These are phyloP conservation scores for Monilinia aucupariae DNA, from an alignment of 2,329 filamentous ascomycete genomes.

Conservation along the genomic window DNA sequence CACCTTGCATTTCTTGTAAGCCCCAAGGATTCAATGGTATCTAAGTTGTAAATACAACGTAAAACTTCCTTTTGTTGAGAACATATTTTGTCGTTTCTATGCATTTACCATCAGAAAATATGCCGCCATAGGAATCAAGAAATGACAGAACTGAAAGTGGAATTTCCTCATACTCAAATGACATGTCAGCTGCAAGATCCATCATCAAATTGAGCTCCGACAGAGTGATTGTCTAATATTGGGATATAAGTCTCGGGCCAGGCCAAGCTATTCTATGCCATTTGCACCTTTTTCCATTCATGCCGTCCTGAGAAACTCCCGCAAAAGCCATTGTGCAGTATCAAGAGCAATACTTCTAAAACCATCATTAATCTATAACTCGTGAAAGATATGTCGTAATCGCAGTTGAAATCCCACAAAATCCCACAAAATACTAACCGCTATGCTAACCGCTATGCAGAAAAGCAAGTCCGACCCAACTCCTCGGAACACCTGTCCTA, in stretches of 20 bases:
- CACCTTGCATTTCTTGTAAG: no score
- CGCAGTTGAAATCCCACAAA: not conserved
- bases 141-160: not conserved
- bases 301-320: not conserved
- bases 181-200: not conserved
- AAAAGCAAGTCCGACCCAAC: slow-evolving; percentile 4
- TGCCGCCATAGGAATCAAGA: no score
- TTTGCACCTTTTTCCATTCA: not conserved
- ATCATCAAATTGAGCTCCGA: no score
- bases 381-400: not conserved
- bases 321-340: not conserved
- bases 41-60: no score
- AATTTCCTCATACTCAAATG: not conserved
- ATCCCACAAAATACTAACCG: not conserved
- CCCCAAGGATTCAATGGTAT: no score
- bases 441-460: slow-evolving; percentile 1
- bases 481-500: slow-evolving; percentile 3
- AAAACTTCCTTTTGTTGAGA: no score
- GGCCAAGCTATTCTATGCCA: not conserved
- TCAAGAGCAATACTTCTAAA: not conserved
- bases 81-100: no score
- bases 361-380: not conserved
- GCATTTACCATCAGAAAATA: no score
- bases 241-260: not conserved
- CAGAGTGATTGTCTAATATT: not conserved